A percentile compares a stretch with the other conserved stretches of the same genome.
Evolutionary conservation across 495 filamentous ascomycete genomes (phyloP).

Genomic region (Tuber indicum): DNA sequence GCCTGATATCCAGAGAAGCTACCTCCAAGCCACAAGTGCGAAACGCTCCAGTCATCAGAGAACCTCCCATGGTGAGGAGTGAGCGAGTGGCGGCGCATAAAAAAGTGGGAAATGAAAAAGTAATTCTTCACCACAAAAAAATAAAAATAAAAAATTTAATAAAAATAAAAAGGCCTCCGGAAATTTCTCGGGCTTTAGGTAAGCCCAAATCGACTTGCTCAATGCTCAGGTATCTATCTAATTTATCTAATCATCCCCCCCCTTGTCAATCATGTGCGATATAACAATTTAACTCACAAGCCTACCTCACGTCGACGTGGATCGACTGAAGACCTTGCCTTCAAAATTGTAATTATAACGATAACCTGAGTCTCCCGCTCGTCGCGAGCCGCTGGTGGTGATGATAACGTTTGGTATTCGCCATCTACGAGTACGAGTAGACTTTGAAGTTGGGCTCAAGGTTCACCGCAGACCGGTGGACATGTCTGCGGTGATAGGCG

Average conservation of each 20-base stretch:
- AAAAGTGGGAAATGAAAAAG: neutral
- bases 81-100: neutral
- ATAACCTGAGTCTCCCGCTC: neutral
- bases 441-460: neutral
- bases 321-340: conserved; percentile 3
- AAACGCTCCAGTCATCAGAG: neutral
- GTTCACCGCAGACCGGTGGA: neutral
- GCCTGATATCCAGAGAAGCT: neutral
- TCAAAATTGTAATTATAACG: neutral
- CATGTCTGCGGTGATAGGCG: neutral
- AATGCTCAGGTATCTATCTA: neutral
- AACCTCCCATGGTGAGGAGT: neutral
- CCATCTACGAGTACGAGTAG: neutral
- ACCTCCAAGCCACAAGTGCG: neutral
- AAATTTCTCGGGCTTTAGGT: neutral
- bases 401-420: neutral
- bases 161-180: neutral
- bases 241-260: neutral
- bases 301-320: neutral
- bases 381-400: neutral
- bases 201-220: neutral
- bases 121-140: neutral
- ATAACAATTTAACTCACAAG: conserved; percentile 4
- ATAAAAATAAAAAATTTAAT: too few relatives aligned
- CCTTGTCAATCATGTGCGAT: conserved; percentile 1